Percentiles rank a stretch among this genome's conserved stretches.
Conservation (phyloP, 352 stramenopile species). For the Phytophthora hibernalis region DNA sequence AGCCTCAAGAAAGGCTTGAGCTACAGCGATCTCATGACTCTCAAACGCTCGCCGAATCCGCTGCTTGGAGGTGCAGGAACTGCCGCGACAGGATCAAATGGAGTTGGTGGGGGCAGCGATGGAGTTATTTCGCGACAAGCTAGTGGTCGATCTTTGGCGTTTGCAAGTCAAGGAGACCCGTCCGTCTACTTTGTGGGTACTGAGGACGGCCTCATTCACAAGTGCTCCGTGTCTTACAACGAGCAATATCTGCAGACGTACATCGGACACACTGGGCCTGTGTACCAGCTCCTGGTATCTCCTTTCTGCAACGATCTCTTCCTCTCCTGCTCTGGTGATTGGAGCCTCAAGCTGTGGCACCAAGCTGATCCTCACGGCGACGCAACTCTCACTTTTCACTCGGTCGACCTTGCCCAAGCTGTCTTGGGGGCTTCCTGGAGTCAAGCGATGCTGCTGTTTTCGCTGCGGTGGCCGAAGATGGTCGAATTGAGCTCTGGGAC, state of each 20-base stretch:
- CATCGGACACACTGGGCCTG: slow-evolving; percentile 84
- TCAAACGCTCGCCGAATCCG: slow-evolving; percentile 86
- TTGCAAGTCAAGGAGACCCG: slow-evolving; percentile 73
- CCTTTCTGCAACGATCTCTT: slow-evolving; percentile 89
- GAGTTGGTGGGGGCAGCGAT: slow-evolving; percentile 21
- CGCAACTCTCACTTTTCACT: slow-evolving; percentile 67
- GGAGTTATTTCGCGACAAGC: slow-evolving; percentile 91
- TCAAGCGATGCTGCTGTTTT: slow-evolving; percentile 84
- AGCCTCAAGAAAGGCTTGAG: slow-evolving; percentile 93
- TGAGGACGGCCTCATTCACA: slow-evolving; percentile 93
- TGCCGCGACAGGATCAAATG: slow-evolving; percentile 48
- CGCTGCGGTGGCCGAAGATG: slow-evolving; percentile 86
- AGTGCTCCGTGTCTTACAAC: slow-evolving; percentile 94
- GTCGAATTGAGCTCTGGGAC: slow-evolving; percentile 93
- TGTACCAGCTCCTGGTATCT: slow-evolving; percentile 90
- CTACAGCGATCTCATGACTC: slow-evolving; percentile 90
- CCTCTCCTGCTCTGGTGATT: slow-evolving; percentile 90
- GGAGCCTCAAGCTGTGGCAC: slow-evolving; percentile 91
- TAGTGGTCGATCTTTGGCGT: slow-evolving; percentile 90
- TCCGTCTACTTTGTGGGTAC: slow-evolving; percentile 92
- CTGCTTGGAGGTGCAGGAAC: slow-evolving; percentile 56
- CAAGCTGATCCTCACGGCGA: slow-evolving; percentile 57
- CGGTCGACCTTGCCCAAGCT: slow-evolving; percentile 78
- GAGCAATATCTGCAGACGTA: slow-evolving; percentile 95
- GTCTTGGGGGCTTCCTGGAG: slow-evolving; percentile 91